Evolutionary conservation across 306 rosid genomes (phyloP).

Genomic region (Lagenaria siceraria): DNA sequence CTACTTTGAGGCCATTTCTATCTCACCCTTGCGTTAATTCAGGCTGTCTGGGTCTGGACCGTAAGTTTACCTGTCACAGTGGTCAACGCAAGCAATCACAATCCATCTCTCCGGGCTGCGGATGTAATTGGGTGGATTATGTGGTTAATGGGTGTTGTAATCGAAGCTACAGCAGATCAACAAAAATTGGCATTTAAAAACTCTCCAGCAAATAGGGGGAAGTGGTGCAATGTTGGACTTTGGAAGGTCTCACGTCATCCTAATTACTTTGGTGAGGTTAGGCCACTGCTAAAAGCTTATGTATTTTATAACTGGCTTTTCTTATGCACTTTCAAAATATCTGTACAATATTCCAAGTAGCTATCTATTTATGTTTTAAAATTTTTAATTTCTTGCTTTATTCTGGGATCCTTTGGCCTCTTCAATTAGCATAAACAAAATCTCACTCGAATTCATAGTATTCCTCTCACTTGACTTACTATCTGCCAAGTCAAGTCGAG

Average conservation of each 20-base stretch:
- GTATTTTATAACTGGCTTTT: slow-evolving; percentile 1
- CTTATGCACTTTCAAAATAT: background rate
- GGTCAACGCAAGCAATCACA: slow-evolving; percentile 62
- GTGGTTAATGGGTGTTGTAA: slow-evolving; percentile 57
- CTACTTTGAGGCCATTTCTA: background rate
- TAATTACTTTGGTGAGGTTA: slow-evolving; percentile 92
- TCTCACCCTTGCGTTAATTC: slow-evolving; percentile 9
- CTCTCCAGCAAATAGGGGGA: slow-evolving; percentile 53
- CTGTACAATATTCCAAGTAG: background rate
- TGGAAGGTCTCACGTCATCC: slow-evolving; percentile 98
- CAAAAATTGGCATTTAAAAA: slow-evolving; percentile 62
- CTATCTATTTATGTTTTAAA: background rate
- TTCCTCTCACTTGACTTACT: background rate
- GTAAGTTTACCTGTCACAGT: slow-evolving; percentile 88
- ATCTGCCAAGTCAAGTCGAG: background rate
- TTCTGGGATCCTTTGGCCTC: background rate
- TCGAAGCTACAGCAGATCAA: slow-evolving; percentile 84
- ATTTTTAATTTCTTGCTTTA: background rate
- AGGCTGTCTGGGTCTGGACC: slow-evolving; percentile 98
- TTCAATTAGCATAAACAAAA: too few relatives aligned
- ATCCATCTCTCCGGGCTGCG: slow-evolving; percentile 41
- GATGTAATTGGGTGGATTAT: slow-evolving; percentile 82
- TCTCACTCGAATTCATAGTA: too few relatives aligned
- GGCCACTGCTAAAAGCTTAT: slow-evolving; percentile 12
- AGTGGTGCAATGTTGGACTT: slow-evolving; percentile 76